Evolutionary conservation across 495 filamentous ascomycete species (phyloP).

Genomic region (Tuber melanosporum): DNA sequence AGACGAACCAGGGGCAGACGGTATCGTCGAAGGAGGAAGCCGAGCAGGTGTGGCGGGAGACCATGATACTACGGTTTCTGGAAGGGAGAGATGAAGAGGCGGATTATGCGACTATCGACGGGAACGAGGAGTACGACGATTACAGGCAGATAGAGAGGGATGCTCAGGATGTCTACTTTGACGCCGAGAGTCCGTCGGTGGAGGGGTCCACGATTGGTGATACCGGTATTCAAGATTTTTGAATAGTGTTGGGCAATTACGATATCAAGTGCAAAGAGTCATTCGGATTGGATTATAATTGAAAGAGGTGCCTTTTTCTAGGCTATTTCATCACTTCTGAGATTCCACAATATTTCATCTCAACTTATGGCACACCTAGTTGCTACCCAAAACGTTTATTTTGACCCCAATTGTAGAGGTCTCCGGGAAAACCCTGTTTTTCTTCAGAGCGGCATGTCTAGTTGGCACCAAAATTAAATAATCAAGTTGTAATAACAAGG

Average conservation of each 20-base stretch:
- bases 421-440: not conserved
- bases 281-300: not conserved
- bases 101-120: conserved; percentile 62
- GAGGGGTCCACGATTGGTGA: conserved; percentile 56
- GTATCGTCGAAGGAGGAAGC: conserved; percentile 62
- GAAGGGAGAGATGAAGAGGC: conserved; percentile 64
- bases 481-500: not conserved
- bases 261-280: not conserved
- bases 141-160: conserved; percentile 49
- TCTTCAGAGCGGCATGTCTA: too few species aligned
- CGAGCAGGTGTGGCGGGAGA: conserved; percentile 57
- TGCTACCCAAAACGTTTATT: not conserved
- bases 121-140: conserved; percentile 64
- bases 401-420: not conserved
- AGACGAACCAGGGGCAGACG: conserved; percentile 45
- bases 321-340: not conserved
- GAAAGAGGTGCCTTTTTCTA: not conserved
- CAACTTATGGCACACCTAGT: not conserved
- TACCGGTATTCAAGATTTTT: conserved; percentile 77
- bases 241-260: conserved; percentile 7
- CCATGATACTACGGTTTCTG: conserved; percentile 65
- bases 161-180: conserved; percentile 61
- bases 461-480: not conserved
- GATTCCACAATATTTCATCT: not conserved
- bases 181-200: conserved; percentile 45